phyloP scores from a whole-genome alignment of 2,329 filamentous ascomycete species.

The Colletotrichum sp. region DNA sequence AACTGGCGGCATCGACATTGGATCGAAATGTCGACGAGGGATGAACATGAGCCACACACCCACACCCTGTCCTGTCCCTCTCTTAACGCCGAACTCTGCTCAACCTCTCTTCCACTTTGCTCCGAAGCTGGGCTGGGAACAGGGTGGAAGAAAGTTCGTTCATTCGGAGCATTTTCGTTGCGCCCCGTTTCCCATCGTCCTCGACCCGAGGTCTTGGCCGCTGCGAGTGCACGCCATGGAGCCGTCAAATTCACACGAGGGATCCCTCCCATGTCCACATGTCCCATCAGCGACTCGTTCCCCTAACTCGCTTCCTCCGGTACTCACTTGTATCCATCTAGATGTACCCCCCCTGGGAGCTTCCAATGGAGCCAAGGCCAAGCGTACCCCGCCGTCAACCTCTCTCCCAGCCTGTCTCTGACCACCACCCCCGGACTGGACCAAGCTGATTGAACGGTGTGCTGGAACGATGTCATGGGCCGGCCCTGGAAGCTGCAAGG shows the following conservation, averaged over 20 bases:
- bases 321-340: not conserved
- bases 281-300: not conserved
- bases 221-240: not conserved
- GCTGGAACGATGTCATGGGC: conserved; percentile 12
- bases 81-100: not conserved
- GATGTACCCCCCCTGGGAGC: not conserved
- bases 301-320: not conserved
- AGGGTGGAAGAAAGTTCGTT: not conserved
- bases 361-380: not conserved
- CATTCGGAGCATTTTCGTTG: not conserved
- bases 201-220: not conserved
- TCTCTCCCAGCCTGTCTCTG: not conserved
- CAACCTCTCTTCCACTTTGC: not conserved
- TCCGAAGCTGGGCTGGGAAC: not conserved
- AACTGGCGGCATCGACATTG: not conserved
- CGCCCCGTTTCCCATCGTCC: not conserved
- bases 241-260: not conserved
- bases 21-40: conserved; percentile 29
- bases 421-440: not conserved
- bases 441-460: not conserved
- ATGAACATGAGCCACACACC: not conserved
- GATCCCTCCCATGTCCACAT: not conserved
- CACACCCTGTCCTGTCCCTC: not conserved
- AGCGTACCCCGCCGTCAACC: conserved; percentile 9
- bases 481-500: not conserved